phyloP scores from a whole-genome alignment of 2,329 filamentous ascomycete genomes.

The Phaeomoniella chlamydospora region DNA sequence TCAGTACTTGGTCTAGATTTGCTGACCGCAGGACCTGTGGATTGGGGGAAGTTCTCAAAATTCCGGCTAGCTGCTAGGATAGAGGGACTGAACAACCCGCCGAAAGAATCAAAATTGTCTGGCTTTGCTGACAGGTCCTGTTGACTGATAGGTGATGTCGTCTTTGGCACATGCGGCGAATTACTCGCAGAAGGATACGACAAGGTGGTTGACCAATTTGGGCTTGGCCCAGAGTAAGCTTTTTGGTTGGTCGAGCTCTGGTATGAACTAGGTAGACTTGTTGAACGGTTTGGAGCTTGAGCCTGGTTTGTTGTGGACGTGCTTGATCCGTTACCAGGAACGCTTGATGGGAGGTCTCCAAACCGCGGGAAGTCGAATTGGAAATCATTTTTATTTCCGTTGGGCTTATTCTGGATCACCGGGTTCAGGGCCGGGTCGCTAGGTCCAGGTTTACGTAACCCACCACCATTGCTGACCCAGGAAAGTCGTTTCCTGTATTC shows the following conservation, averaged over 20 bases:
- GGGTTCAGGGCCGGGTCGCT: slow-evolving; percentile 28
- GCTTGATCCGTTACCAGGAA: background rate
- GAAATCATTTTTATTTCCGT: slow-evolving; percentile 64
- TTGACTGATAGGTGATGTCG: background rate
- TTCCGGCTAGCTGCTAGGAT: slow-evolving; percentile 31
- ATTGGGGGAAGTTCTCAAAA: slow-evolving; percentile 26
- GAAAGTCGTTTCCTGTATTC: slow-evolving; percentile 84
- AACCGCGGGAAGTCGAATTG: slow-evolving; percentile 96
- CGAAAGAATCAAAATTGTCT: slow-evolving; percentile 27
- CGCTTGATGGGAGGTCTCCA: slow-evolving; percentile 50
- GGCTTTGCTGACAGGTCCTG: slow-evolving; percentile 3
- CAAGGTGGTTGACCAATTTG: background rate
- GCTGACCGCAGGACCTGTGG: slow-evolving; percentile 10
- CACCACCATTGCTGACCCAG: slow-evolving; percentile 35
- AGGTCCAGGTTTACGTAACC: slow-evolving; percentile 31
- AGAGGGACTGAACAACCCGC: slow-evolving; percentile 45
- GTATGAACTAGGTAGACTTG: background rate
- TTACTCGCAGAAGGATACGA: background rate
- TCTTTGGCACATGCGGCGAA: background rate
- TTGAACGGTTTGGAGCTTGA: background rate
- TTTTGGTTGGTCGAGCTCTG: background rate
- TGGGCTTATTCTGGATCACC: slow-evolving; percentile 23
- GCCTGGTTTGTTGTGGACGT: background rate
- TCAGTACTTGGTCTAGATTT: slow-evolving; percentile 2
- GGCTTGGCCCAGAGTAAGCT: background rate